These are phyloP conservation scores for Calonectria pteridis DNA, from an alignment of 2,329 filamentous ascomycete species.

Conservation along the genomic window DNA sequence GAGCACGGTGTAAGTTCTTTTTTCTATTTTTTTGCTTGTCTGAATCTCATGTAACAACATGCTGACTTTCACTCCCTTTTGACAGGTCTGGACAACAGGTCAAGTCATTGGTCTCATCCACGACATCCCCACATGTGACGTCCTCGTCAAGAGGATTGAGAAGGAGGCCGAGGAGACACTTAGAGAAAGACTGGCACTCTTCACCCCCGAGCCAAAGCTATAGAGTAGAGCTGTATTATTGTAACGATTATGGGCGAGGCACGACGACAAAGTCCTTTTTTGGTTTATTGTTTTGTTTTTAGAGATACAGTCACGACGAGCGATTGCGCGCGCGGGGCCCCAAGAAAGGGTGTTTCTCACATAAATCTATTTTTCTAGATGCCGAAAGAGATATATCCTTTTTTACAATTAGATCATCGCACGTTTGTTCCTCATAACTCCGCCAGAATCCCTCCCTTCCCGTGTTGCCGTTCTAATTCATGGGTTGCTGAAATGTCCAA, in stretches of 20 bases:
- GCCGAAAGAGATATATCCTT: conserved; percentile 10
- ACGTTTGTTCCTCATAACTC: not conserved
- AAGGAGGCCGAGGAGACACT: conserved; percentile 79
- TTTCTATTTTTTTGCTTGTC: not conserved
- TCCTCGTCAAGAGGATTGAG: conserved; percentile 79
- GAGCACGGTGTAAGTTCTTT: conserved; percentile 81
- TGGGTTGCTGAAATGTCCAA: conserved; percentile 34
- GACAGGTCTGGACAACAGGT: conserved; percentile 95
- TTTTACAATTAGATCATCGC: not conserved
- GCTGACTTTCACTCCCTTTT: conserved; percentile 32
- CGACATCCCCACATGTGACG: conserved; percentile 82
- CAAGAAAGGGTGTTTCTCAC: not conserved
- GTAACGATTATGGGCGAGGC: conserved; percentile 13
- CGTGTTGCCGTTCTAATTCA: conserved; percentile 24
- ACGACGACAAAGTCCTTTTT: not conserved
- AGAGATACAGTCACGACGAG: conserved; percentile 25
- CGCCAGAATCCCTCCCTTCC: not conserved
- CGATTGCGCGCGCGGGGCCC: conserved; percentile 7
- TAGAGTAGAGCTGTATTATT: conserved; percentile 49
- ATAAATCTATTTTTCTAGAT: conserved; percentile 18
- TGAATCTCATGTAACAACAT: not conserved
- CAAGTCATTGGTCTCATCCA: conserved; percentile 93
- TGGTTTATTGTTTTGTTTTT: conserved; percentile 5
- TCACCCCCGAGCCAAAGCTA: conserved; percentile 70
- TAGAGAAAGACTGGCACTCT: conserved; percentile 68